Base-by-base conservation (phyloP, 768 basidiomycete species). In the Suillus subaureus region DNA sequence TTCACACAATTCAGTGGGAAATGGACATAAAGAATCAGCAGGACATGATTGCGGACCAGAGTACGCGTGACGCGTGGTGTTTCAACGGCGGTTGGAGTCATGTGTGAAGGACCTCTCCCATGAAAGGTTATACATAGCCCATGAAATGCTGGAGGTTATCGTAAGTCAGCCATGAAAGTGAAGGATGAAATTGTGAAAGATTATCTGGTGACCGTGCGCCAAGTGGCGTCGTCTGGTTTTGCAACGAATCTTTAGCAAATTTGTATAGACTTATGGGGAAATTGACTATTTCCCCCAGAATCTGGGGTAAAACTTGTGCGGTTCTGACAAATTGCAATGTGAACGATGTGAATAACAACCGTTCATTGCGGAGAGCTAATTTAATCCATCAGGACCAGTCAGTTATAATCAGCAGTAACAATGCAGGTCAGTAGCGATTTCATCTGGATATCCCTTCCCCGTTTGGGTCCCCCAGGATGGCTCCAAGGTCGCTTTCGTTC, bases 381-480 rank as follows among this genome's bases (percentile, higher is more conserved):
- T 52, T 63, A 37, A n/a, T 31, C n/a, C 47, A 49, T 49, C 47
- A 47, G 11, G 4, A 47, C n/a, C 45, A n/a, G 23, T 28, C n/a
- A 39, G 23, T 64, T 64, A 67, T 58, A 64, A 60, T 39, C 58
- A 33, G 61, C 28, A 51, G 31, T 33, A 51, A 13, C 52, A 56
- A 55, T 51, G 35, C 31, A 26, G 2, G 21, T 35, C 28, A 13
- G 21, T 12, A 64, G 13, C 28, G 8, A 39, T 18, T 15, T 18
- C 51, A 28, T 31, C 47, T 43, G 56, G 26, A 35, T 28, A 63
- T 33, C 47, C 23, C 62, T 55, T 61, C 67, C 60, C 23, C 57
- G 40, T 58, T 4, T n/a, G 2, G 5, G 56, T 37, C 64, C 6
- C 13, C 28, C 42, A 45, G 62, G 68, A 77, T 75, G 76, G 66